These are phyloP conservation scores for Parastagonospora avenae DNA, from an alignment of 2,329 filamentous ascomycete genomes.

Conservation along the genomic window DNA sequence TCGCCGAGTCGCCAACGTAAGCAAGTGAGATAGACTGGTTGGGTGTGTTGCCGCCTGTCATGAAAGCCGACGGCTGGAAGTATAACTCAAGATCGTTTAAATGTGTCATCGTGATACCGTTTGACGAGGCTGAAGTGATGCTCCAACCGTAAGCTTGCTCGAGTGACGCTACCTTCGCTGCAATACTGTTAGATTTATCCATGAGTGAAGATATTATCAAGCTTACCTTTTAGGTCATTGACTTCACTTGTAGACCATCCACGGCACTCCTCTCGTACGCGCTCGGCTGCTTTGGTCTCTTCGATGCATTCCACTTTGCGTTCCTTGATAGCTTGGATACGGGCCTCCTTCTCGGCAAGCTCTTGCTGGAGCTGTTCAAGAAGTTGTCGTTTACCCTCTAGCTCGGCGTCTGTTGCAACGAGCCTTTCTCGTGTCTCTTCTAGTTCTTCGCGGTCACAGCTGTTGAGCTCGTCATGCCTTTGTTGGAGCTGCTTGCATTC, in stretches of 20 bases:
- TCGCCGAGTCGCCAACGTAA: conserved; percentile 67
- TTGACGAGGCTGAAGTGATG: conserved; percentile 65
- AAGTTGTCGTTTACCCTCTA: conserved; percentile 70
- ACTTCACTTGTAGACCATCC: conserved; percentile 89
- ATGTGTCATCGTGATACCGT: conserved; percentile 74
- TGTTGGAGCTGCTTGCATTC: conserved; percentile 73
- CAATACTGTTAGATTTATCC: conserved; percentile 44
- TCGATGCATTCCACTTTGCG: conserved; percentile 71
- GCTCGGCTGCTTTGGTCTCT: conserved; percentile 83
- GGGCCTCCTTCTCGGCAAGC: conserved; percentile 68
- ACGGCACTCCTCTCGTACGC: conserved; percentile 82
- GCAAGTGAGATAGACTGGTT: conserved; percentile 66
- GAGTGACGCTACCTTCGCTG: conserved; percentile 68
- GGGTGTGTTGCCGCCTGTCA: conserved; percentile 49
- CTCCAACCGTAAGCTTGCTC: conserved; percentile 74
- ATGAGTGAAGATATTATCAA: neutral
- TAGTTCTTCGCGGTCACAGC: conserved; percentile 81
- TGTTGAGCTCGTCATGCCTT: conserved; percentile 74
- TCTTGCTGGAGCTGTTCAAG: conserved; percentile 71
- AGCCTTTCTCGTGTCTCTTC: conserved; percentile 73
- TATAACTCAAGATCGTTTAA: conserved; percentile 73
- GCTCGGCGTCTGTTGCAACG: conserved; percentile 66
- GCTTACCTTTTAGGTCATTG: conserved; percentile 73
- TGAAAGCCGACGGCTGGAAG: conserved; percentile 70
- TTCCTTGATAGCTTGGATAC: conserved; percentile 66